These are phyloP conservation scores for Globisporangium recalcitrans DNA, from an alignment of 352 stramenopile genomes.

Conservation along the genomic window DNA sequence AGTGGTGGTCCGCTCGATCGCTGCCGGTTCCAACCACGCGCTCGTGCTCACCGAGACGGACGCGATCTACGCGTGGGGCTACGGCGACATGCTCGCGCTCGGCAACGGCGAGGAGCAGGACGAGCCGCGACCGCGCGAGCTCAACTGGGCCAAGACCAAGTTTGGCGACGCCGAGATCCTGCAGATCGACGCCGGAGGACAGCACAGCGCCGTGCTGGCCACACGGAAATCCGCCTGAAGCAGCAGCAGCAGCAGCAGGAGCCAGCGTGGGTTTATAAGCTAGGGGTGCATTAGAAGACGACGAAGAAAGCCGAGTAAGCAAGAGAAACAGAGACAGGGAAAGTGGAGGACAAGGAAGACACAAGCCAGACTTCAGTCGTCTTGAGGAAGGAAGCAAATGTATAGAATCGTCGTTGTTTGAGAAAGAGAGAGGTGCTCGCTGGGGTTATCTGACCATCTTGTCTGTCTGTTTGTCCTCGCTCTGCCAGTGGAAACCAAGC, in stretches of 20 bases:
- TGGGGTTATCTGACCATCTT: neutral
- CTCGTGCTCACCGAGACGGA: conserved; percentile 73
- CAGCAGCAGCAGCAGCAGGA: neutral
- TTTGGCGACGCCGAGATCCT: conserved; percentile 60
- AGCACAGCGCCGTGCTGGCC: conserved; percentile 83
- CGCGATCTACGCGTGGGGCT: conserved; percentile 88
- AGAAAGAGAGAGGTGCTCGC: neutral
- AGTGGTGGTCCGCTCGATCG: conserved; percentile 32
- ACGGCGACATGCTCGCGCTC: conserved; percentile 89
- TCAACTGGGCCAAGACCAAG: conserved; percentile 70
- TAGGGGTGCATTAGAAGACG: neutral
- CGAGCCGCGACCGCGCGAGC: conserved; percentile 51
- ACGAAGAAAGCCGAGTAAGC: neutral
- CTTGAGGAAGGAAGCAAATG: neutral
- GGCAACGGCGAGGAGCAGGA: conserved; percentile 84
- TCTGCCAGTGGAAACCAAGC: neutral
- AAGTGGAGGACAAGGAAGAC: neutral
- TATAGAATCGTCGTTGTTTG: conserved; percentile 6
- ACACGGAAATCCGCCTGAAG: neutral
- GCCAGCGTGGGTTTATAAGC: neutral
- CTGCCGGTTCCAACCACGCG: conserved; percentile 85
- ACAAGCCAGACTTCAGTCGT: neutral
- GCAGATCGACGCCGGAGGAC: conserved; percentile 80
- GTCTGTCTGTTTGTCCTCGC: neutral
- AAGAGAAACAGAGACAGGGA: neutral